These are phyloP conservation scores for Chaetomiaceae sp. DNA, from an alignment of 2,329 filamentous ascomycete species.

Conservation along the genomic window DNA sequence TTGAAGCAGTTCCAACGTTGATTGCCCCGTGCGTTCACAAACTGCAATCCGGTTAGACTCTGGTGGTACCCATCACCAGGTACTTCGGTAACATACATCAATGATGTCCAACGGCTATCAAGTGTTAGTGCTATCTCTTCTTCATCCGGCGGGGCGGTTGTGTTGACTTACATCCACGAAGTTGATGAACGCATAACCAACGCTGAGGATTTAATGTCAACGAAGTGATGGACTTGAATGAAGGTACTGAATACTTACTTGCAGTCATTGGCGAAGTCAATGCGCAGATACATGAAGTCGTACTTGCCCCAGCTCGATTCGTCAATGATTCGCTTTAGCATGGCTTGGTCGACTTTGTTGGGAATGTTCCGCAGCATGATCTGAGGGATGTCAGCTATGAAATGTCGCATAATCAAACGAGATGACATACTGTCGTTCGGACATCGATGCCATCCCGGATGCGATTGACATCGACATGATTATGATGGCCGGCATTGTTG, in stretches of 20 bases:
- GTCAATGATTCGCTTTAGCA: slow-evolving; percentile 75
- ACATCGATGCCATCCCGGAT: slow-evolving; percentile 64
- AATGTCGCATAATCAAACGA: background rate
- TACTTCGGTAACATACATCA: slow-evolving; percentile 44
- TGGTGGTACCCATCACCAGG: background rate
- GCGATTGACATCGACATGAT: slow-evolving; percentile 55
- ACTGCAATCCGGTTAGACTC: slow-evolving; percentile 43
- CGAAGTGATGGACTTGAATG: background rate
- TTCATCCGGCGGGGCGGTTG: background rate
- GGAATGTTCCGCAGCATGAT: slow-evolving; percentile 96
- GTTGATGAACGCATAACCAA: slow-evolving; percentile 97
- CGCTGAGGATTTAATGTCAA: slow-evolving; percentile 48
- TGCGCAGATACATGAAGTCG: slow-evolving; percentile 92
- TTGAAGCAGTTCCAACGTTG: slow-evolving; percentile 75
- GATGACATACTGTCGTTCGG: slow-evolving; percentile 59
- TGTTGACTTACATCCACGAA: slow-evolving; percentile 64
- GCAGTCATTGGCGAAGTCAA: slow-evolving; percentile 79
- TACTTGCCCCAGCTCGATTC: slow-evolving; percentile 74
- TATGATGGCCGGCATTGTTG: slow-evolving; percentile 48
- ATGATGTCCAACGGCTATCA: slow-evolving; percentile 65
- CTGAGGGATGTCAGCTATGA: slow-evolving; percentile 35
- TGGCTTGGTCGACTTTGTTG: slow-evolving; percentile 74
- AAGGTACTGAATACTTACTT: slow-evolving; percentile 50
- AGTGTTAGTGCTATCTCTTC: slow-evolving; percentile 33
- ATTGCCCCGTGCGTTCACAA: slow-evolving; percentile 64